phyloP scores from a whole-genome alignment of 768 basidiomycete species.

The Obba rivulosa region DNA sequence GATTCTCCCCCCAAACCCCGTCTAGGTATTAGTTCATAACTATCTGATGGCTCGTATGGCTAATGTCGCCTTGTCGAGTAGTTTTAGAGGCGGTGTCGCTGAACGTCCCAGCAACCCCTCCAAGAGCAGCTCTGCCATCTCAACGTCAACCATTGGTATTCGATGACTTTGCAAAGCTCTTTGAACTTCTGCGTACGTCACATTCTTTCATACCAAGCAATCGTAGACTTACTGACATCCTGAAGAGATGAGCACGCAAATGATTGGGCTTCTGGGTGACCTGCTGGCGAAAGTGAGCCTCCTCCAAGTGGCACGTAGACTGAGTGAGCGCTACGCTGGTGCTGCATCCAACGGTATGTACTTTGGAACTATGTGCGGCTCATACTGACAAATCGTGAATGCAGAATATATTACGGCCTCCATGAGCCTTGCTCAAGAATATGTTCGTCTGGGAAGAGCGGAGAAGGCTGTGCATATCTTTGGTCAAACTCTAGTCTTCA shows the following conservation, averaged over 20 bases:
- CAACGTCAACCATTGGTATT: conserved; percentile 11
- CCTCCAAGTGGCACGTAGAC: conserved; percentile 55
- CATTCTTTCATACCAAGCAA: neutral
- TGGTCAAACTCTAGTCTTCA: conserved; percentile 42
- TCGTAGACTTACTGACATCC: neutral
- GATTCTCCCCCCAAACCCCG: conserved; percentile 33
- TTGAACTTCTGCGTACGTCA: conserved; percentile 51
- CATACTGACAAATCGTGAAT: neutral
- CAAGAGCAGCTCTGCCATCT: conserved; percentile 11
- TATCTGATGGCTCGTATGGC: neutral
- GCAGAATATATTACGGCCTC: conserved; percentile 64
- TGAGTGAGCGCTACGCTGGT: conserved; percentile 47
- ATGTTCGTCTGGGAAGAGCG: conserved; percentile 69
- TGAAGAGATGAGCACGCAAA: conserved; percentile 48
- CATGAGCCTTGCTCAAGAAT: conserved; percentile 73
- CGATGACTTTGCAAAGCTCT: conserved; percentile 28
- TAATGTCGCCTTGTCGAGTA: conserved; percentile 10
- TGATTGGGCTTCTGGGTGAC: conserved; percentile 69
- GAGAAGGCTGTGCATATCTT: conserved; percentile 65
- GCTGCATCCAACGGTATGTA: conserved; percentile 15
- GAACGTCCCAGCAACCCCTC: conserved; percentile 10
- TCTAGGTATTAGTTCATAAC: conserved; percentile 24
- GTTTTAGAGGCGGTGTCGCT: conserved; percentile 16
- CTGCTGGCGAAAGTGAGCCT: conserved; percentile 60
- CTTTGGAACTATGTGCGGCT: neutral